Percentiles rank a stretch among this genome's conserved stretches.
Conservation (phyloP, 768 basidiomycete species). For the Hortiboletus campestris region DNA sequence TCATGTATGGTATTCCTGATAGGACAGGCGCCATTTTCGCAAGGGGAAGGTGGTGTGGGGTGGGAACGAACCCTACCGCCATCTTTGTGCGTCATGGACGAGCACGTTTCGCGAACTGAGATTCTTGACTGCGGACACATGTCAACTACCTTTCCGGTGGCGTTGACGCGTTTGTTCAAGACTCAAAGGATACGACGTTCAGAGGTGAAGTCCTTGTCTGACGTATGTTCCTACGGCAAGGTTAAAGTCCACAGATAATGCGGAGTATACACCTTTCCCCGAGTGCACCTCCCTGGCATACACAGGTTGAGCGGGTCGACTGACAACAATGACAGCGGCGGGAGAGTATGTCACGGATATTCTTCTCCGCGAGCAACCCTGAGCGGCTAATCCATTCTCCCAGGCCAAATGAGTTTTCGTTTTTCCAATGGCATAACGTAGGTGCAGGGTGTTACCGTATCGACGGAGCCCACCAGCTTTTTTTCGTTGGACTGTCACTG, state of each 20-base stretch:
- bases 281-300: slow-evolving; percentile 3
- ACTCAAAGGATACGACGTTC: slow-evolving; percentile 5
- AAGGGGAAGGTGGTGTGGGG: slow-evolving; percentile 22
- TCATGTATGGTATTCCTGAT: slow-evolving; percentile 16
- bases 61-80: slow-evolving; percentile 21
- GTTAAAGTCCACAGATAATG: neutral
- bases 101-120: neutral
- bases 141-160: slow-evolving; percentile 9
- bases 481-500: neutral
- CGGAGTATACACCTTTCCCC: slow-evolving; percentile 8
- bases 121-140: neutral
- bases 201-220: no score
- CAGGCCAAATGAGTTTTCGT: neutral
- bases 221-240: neutral
- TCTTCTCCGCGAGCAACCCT: neutral
- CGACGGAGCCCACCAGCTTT: neutral
- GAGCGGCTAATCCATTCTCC: neutral
- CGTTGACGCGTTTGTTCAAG: neutral
- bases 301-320: neutral
- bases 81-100: slow-evolving; percentile 5
- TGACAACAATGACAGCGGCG: neutral
- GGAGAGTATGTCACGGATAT: neutral
- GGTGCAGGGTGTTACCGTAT: neutral
- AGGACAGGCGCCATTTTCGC: slow-evolving; percentile 5
- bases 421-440: slow-evolving; percentile 14